Evolutionary conservation across 163 green algal genomes (phyloP), one percentile per base, ranked within the genome.

Genomic region (Chlamydomonas reinhardtii): DNA sequence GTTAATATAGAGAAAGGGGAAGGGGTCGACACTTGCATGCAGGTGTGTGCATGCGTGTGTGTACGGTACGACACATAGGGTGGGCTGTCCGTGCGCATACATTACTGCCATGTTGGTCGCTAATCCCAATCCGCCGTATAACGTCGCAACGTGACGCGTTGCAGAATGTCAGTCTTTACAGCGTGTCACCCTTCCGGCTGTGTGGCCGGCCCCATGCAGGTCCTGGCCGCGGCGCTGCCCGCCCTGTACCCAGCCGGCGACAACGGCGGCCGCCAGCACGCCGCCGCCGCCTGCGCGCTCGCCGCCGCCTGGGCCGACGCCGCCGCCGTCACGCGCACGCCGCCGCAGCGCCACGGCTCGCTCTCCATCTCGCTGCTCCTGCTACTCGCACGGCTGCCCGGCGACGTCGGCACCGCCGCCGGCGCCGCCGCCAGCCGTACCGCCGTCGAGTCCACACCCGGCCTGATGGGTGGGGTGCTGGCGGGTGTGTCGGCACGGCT

Each of bases 401-500:
- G 69, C 48, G 48, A 56, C 48, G 48, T 56, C 48, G 48, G 48
- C 48, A 56, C 12, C 48, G 11, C 48, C 6, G 48, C 5, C 48
- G 48, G 48, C 48, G 48, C 48, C 1, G 48, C 48, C 12, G 48
- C 48, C 48, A 56, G 48, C 39, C 37, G 72, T 11, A 39, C 1
- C 0, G 61, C 12, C 48, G 37, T 96, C 82, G 89, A 96, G 35
- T 37, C 52, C 35, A 76, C 77, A 8, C 81, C 82, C 0, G 86
- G 87, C 31, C 82, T 96, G 66, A 68, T 95, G 56, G 65, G 79
- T 4, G 66, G 65, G 2, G 39, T 97, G 61, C 80, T 97, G 71
- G 66, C 66, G 17, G 94, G 94, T 24, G 92, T 97, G 19, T 94
- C 92, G 32, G 32, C 66, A 0, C 91, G 93, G 25, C 88, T 98